Base-by-base conservation (phyloP, 306 rosid genomes). In the Astragalus membranaceus region DNA sequence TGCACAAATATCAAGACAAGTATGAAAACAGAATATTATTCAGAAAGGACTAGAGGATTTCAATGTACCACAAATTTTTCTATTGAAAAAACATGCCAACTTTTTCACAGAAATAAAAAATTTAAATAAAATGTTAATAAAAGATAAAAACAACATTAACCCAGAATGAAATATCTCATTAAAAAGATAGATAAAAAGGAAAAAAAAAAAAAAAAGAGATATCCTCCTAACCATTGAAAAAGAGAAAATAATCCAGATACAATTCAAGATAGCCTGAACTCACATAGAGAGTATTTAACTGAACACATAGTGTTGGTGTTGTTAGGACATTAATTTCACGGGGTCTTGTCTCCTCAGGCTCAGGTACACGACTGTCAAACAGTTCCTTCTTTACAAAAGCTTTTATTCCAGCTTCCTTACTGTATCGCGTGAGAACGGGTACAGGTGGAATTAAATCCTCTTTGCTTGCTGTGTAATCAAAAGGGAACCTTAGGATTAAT, bases 351-450 rank as follows among this genome's bases (percentile, higher is more conserved):
- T 90, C 99, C 56, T 88, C 95, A 67, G 96, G 89, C 65, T 88
- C 99, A 52, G 95, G 90, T 41, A 87, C 83, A 69, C 92, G 89
- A 52, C 87, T 78, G 71, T 94, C 99, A 88, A 91, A 91, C 7
- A 88, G 81, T 82, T 94, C 99, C 85, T 94, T 94, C 87, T 88
- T 91, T 58, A 94, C 96, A 82, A 94, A 94, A 76, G 99, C 97
- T 83, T 94, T 94, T 85, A 94, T 84, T 82, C 95, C 99, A 74
- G 75, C 88, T 82, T 94, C 99, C 83, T 83, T 94, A 67, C 35
- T 85, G 95, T 88, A 88, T 8, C 99, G 85, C 4, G 99, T 94
- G 73, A 94, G 97, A 76, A 91, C 75, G 54, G 99, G 99, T 67
- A 81, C 87, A 6, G 97, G 99, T 29, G 99, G 99, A 76, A 91